These are phyloP conservation scores for Isabelozyma rhagii DNA, from an alignment of 805 yeast genomes.

Conservation along the genomic window DNA sequence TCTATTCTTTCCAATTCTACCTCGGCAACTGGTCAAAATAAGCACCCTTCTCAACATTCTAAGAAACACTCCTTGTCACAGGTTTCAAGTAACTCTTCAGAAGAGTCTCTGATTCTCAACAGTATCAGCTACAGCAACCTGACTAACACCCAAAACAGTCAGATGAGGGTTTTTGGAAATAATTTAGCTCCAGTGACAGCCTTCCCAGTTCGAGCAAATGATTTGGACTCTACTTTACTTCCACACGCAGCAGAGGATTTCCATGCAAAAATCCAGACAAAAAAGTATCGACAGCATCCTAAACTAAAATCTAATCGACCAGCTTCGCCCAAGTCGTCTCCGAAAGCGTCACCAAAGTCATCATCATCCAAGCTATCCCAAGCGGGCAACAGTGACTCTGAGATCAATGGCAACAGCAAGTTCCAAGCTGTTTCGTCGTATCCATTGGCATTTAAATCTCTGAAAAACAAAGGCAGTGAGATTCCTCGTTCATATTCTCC, in stretches of 20 bases:
- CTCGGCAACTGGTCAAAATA: conserved; percentile 13
- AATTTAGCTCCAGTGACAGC: not conserved
- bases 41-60: conserved; percentile 8
- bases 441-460: not conserved
- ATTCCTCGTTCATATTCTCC: conserved; percentile 21
- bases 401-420: not conserved
- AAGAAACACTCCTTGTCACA: conserved; percentile 29
- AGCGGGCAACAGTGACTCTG: not conserved
- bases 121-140: not conserved
- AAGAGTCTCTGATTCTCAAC: conserved; percentile 21
- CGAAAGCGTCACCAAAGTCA: not conserved
- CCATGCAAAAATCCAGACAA: not conserved
- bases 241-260: not conserved
- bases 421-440: not conserved
- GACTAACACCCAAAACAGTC: not conserved
- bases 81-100: conserved; percentile 37
- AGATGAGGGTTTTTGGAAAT: not conserved
- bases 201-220: not conserved
- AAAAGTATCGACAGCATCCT: not conserved
- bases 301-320: not conserved
- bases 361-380: not conserved
- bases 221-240: not conserved
- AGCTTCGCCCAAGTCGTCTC: not conserved
- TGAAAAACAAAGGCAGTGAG: not conserved
- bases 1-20: conserved; percentile 32